Conservation (phyloP, 352 stramenopile genomes). For the Globisporangium barbulae region DNA sequence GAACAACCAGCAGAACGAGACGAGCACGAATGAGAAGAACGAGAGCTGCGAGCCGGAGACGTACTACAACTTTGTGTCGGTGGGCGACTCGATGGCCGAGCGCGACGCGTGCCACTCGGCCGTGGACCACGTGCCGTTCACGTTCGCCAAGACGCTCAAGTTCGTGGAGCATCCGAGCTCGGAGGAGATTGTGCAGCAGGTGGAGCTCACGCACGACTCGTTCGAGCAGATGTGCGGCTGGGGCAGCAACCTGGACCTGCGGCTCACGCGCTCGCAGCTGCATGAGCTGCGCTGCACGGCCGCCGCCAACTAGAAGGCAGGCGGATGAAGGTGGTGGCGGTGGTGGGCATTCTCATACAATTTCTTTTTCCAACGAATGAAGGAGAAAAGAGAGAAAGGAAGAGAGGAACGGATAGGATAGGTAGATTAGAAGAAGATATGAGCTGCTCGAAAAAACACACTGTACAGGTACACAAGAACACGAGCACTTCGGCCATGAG, state of each 20-base stretch:
- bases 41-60: constrained; percentile 16
- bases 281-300: constrained; percentile 52
- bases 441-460: constrained; percentile 4
- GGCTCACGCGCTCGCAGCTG: constrained; percentile 74
- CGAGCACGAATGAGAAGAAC: neutral
- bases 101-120: constrained; percentile 78
- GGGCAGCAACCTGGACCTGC: constrained; percentile 68
- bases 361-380: neutral
- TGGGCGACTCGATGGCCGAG: constrained; percentile 87
- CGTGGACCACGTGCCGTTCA: constrained; percentile 53
- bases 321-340: neutral
- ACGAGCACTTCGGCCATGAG: neutral
- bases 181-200: constrained; percentile 81
- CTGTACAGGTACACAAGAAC: constrained; percentile 14
- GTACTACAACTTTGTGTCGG: constrained; percentile 81
- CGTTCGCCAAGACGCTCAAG: constrained; percentile 86
- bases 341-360: neutral
- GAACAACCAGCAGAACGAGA: constrained; percentile 9
- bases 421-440: constrained; percentile 14
- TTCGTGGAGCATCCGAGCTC: constrained; percentile 79
- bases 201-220: constrained; percentile 78
- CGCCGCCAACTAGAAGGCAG: constrained; percentile 14
- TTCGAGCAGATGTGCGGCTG: constrained; percentile 87
- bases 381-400: neutral
- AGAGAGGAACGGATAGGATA: constrained; percentile 13